Percentiles rank a stretch among this genome's conserved stretches.
phyloP scores from a whole-genome alignment of 345 rosid genomes.

The Populus tremula region DNA sequence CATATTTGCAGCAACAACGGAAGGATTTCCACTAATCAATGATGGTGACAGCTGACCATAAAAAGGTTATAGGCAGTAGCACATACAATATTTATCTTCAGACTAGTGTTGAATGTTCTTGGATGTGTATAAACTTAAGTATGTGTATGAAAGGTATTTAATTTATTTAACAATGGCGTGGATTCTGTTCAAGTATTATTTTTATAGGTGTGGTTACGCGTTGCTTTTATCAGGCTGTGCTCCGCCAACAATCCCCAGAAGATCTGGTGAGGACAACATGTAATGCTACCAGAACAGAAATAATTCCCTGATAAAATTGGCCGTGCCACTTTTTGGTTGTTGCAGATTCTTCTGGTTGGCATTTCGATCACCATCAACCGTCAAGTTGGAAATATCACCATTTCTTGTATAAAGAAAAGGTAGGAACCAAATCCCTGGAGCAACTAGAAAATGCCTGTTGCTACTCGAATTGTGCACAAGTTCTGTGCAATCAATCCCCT shows the following conservation, averaged over 20 bases:
- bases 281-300: no score
- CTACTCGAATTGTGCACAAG: no score
- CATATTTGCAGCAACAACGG: background rate
- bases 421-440: no score
- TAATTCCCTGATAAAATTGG: no score
- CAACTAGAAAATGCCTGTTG: no score
- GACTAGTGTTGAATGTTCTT: background rate
- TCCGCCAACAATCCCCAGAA: background rate
- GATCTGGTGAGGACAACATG: background rate
- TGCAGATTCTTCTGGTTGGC: no score
- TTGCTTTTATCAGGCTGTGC: background rate
- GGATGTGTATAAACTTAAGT: background rate
- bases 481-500: no score
- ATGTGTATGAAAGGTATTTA: background rate
- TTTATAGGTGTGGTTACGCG: background rate
- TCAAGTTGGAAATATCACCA: no score
- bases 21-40: background rate
- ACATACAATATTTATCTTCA: background rate
- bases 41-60: background rate
- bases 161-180: background rate
- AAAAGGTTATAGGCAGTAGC: background rate
- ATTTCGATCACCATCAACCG: no score
- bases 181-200: background rate
- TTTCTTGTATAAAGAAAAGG: no score
- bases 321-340: no score